phyloP scores from a whole-genome alignment of 2,329 filamentous ascomycete species.

The Hypoxylon sp. region DNA sequence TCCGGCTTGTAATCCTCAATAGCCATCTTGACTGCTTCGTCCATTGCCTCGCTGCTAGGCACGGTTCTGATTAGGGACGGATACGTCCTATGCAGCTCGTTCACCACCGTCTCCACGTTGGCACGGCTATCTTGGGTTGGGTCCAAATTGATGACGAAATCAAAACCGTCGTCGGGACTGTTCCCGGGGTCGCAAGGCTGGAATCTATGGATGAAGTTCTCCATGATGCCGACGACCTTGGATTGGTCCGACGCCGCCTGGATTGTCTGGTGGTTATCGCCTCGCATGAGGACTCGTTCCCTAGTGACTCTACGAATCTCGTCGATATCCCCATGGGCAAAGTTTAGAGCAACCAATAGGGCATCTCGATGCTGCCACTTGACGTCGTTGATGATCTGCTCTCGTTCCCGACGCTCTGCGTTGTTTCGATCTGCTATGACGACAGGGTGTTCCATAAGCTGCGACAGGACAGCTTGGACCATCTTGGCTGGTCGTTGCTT shows the following conservation, averaged over 20 bases:
- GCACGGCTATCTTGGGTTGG: conserved; percentile 77
- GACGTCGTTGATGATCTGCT: conserved; percentile 86
- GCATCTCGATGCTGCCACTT: conserved; percentile 67
- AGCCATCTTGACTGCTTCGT: conserved; percentile 78
- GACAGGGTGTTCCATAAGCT: conserved; percentile 70
- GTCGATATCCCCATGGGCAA: conserved; percentile 80
- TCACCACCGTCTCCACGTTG: conserved; percentile 84
- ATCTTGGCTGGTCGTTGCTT: conserved; percentile 81
- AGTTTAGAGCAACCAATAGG: conserved; percentile 85
- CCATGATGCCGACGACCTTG: conserved; percentile 91
- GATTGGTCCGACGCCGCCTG: conserved; percentile 76
- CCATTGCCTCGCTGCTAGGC: conserved; percentile 76
- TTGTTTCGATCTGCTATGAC: conserved; percentile 96
- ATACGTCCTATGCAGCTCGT: conserved; percentile 75
- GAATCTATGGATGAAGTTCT: conserved; percentile 88
- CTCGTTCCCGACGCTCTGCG: conserved; percentile 84
- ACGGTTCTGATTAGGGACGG: conserved; percentile 77
- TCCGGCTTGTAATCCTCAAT: conserved; percentile 80
- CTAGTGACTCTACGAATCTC: conserved; percentile 78
- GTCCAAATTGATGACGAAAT: conserved; percentile 84
- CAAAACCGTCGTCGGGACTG: conserved; percentile 82
- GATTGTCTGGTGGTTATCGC: conserved; percentile 98
- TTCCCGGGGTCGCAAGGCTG: conserved; percentile 74
- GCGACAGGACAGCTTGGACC: conserved; percentile 71
- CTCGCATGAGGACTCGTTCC: conserved; percentile 80